Evolutionary conservation across 768 basidiomycete species (phyloP), one percentile per base, ranked within the genome.

Genomic region (Daedaleopsis sinensis): DNA sequence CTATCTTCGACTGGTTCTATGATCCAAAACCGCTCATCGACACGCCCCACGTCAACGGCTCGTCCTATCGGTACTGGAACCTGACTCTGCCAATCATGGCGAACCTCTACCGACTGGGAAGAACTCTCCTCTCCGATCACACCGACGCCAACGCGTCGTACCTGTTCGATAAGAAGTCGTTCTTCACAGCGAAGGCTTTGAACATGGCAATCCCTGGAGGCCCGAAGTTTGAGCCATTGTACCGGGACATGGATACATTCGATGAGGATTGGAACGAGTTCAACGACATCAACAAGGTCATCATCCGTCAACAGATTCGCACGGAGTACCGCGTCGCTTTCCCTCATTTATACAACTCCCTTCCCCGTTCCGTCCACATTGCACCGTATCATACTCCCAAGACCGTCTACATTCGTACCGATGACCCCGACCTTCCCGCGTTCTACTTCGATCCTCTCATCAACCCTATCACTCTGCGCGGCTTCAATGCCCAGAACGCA

Each of bases 221-320:
- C 51, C 97, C 97, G 2, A 97, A 98, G 74, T 99, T 98, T 65
- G 97, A 99, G 79, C 97, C 96, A 16, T 79, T 99, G 27, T 94
- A 94, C 75, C 86, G 96, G 52, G 97, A 99, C 70, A 94, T 96
- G 89, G 97, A 98, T 70, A 82, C 90, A 13, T 98, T 94, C 67
- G 97, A 99, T 71, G 97, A 98, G 72, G 97, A 99, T 71, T 97
- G 95, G 95, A 97, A 97, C 74, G 95, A 97, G 74, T 99, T 99
- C 71, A 99, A 99, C 73, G 97, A 99, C 72, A 97, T 98, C 76
- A 96, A 97, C 79, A 99, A 99, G 76, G 91, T 99, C 70, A 96
- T 99, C 74, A 98, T 99, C 67, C 95, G 97, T 21, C 95, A 98
- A 72, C 94, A 97, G 74, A 96, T 98, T 65, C 86, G 97, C 49